Percentiles rank a stretch among this genome's conserved stretches.
phyloP scores from a whole-genome alignment of 164 flowering plant genomes.

The grape (Vitis vinifera) region ASM3070453v1 NC_081806.1:346001-346500 shows the following conservation, averaged over 20 bases:
- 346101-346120: slow-evolving; percentile 5
- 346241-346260: not conserved
- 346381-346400: too few species aligned
- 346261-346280: not conserved
- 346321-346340: too few species aligned
- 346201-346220: slow-evolving; percentile 1
- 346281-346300: too few species aligned
- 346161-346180: not conserved
- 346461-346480: too few species aligned
- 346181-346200: not conserved
- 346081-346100: slow-evolving; percentile 72
- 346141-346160: not conserved
- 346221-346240: not conserved
- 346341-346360: too few species aligned
- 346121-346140: slow-evolving; percentile 3
- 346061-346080: slow-evolving; percentile 96
- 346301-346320: too few species aligned
- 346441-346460: too few species aligned
- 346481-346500: too few species aligned
- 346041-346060: slow-evolving; percentile 87
- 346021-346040: slow-evolving; percentile 63
- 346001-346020: slow-evolving; percentile 55
- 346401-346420: too few species aligned
- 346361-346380: too few species aligned
- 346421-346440: too few species aligned